Percentiles rank a stretch among this genome's conserved stretches.
Conservation (phyloP, 2,329 filamentous ascomycete species). For the Claviceps purpurea region DNA sequence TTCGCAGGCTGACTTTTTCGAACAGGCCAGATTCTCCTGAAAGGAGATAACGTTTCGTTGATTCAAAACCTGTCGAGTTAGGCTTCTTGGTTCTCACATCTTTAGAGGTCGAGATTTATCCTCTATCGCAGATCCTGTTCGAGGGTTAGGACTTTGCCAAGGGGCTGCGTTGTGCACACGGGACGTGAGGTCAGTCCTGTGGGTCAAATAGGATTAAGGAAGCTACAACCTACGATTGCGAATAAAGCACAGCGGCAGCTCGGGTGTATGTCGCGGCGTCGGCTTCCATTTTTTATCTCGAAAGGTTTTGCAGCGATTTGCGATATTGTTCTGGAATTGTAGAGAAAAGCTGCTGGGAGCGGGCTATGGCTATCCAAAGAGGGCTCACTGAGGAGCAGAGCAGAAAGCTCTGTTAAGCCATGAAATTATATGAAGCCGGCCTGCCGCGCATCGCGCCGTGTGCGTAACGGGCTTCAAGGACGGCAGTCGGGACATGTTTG, state of each 20-base stretch:
- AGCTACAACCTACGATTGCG: no score
- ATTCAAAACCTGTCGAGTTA: constrained; percentile 41
- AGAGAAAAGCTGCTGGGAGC: background rate
- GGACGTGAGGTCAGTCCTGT: no score
- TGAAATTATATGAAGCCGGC: background rate
- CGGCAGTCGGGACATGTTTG: background rate
- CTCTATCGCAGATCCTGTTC: no score
- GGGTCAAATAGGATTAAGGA: no score
- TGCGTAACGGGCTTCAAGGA: background rate
- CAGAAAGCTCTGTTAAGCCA: background rate
- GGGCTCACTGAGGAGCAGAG: background rate
- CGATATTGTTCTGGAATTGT: no score
- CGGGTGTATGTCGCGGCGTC: no score
- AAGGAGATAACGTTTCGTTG: constrained; percentile 77
- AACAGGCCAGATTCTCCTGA: constrained; percentile 69
- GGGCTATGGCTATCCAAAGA: background rate
- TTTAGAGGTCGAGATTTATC: no score
- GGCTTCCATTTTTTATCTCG: no score
- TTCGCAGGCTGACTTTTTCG: constrained; percentile 12
- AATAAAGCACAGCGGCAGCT: no score
- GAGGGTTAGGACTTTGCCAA: no score
- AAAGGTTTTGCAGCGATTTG: no score
- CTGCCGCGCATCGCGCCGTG: background rate
- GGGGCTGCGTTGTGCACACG: no score
- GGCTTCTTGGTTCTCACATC: background rate